Conservation (phyloP, 2,329 filamentous ascomycete species). For the Pseudocercospora eumusae region DNA sequence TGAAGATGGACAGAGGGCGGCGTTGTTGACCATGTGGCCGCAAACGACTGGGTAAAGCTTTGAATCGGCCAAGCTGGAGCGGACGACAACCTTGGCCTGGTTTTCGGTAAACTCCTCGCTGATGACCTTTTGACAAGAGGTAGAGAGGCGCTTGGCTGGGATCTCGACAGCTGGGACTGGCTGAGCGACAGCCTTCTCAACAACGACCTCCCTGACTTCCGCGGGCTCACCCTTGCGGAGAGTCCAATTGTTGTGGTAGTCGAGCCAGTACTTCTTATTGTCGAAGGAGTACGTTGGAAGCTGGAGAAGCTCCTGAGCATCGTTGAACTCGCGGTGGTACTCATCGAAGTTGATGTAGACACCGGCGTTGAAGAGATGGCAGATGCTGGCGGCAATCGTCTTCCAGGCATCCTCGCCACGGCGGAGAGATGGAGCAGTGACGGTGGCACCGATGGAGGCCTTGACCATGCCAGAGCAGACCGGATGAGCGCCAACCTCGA, state of each 20-base stretch:
- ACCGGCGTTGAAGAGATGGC: conserved; percentile 62
- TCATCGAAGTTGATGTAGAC: conserved; percentile 70
- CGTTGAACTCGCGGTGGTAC: conserved; percentile 64
- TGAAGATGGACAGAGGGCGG: conserved; percentile 65
- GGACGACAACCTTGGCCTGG: conserved; percentile 61
- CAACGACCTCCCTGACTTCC: conserved; percentile 41
- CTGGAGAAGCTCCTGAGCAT: conserved; percentile 60
- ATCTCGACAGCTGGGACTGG: conserved; percentile 47
- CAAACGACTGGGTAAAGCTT: conserved; percentile 63
- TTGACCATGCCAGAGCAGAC: conserved; percentile 70
- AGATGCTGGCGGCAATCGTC: conserved; percentile 61
- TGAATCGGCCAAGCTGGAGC: conserved; percentile 65
- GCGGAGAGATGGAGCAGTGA: conserved; percentile 62
- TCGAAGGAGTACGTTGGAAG: conserved; percentile 70
- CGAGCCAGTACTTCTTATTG: conserved; percentile 71
- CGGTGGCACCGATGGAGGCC: conserved; percentile 59
- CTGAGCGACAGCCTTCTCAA: conserved; percentile 40
- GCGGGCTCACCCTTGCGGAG: conserved; percentile 66
- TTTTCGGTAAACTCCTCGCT: conserved; percentile 64
- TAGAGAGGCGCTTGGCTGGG: conserved; percentile 58
- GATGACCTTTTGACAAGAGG: conserved; percentile 65
- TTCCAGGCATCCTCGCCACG: conserved; percentile 65
- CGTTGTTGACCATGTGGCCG: conserved; percentile 69
- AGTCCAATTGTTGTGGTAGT: conserved; percentile 71
- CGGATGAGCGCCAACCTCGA: conserved; percentile 75